A percentile compares a stretch with the other conserved stretches of the same genome.
These are phyloP conservation scores for Xerocomus minutiporus DNA, from an alignment of 1,284 basidiomycete species.

Conservation along the genomic window DNA sequence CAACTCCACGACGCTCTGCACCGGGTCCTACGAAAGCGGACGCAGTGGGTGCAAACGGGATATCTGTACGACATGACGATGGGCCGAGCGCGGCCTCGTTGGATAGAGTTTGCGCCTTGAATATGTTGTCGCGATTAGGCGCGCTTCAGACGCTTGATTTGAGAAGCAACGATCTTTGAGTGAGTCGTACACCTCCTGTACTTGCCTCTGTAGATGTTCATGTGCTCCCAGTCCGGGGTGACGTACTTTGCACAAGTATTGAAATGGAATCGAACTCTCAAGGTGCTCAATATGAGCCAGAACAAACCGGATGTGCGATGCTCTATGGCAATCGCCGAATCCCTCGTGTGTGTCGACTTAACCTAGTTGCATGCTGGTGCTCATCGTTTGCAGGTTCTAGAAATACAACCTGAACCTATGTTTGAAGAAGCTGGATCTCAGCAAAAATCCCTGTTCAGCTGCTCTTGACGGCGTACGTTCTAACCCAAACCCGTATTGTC, in stretches of 20 bases:
- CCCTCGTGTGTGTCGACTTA: constrained; percentile 57
- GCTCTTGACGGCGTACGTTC: constrained; percentile 35
- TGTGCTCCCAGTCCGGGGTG: constrained; percentile 57
- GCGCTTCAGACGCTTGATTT: constrained; percentile 86
- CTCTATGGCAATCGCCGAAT: constrained; percentile 81
- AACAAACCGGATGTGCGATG: constrained; percentile 87
- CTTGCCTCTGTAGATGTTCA: neutral
- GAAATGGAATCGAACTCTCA: constrained; percentile 92
- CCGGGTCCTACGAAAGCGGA: constrained; percentile 1
- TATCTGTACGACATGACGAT: constrained; percentile 33
- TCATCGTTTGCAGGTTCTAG: constrained; percentile 36
- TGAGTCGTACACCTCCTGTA: constrained; percentile 35
- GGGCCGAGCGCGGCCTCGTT: constrained; percentile 70
- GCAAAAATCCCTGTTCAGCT: constrained; percentile 86
- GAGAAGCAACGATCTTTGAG: constrained; percentile 86
- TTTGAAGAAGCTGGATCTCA: constrained; percentile 74
- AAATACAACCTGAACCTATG: constrained; percentile 70
- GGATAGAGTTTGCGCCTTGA: constrained; percentile 78
- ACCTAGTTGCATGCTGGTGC: neutral
- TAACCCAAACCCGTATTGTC: constrained; percentile 5
- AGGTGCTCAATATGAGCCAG: constrained; percentile 90
- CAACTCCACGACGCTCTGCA: constrained; percentile 47
- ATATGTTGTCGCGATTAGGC: constrained; percentile 80
- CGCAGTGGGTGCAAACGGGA: constrained; percentile 14
- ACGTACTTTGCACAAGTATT: constrained; percentile 91